phyloP scores from a whole-genome alignment of 805 yeast species.

The Cyberlindnera nakhonratchasimensis region DNA sequence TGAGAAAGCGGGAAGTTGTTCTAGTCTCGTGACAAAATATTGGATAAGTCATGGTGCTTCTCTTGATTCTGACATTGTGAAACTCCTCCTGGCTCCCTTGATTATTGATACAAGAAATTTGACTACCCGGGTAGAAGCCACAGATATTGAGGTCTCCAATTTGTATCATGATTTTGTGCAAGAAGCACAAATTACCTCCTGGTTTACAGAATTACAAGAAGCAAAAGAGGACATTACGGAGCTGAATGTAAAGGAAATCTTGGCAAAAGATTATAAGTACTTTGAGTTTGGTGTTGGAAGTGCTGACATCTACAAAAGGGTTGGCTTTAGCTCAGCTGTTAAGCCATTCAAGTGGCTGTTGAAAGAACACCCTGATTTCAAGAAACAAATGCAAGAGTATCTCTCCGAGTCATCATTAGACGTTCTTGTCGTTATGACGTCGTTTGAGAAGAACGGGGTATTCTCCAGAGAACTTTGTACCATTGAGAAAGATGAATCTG shows the following conservation, averaged over 20 bases:
- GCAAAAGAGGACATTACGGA: constrained; percentile 66
- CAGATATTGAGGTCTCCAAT: constrained; percentile 48
- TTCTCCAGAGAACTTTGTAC: constrained; percentile 16
- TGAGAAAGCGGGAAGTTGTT: constrained; percentile 69
- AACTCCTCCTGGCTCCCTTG: constrained; percentile 62
- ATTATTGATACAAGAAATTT: constrained; percentile 74
- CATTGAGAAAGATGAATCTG: constrained; percentile 13
- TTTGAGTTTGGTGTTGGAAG: constrained; percentile 41
- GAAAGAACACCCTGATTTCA: constrained; percentile 26
- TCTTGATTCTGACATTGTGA: constrained; percentile 17
- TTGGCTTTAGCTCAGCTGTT: constrained; percentile 80
- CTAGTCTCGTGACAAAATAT: constrained; percentile 65
- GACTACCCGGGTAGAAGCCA: constrained; percentile 55
- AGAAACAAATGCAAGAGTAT: constrained; percentile 23
- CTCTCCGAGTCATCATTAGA: constrained; percentile 7
- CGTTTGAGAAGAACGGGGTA: constrained; percentile 9
- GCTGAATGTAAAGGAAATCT: constrained; percentile 54
- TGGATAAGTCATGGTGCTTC: constrained; percentile 38
- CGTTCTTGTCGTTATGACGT: constrained; percentile 15
- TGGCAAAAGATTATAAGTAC: constrained; percentile 82
- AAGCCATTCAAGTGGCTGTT: constrained; percentile 47
- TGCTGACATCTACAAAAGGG: constrained; percentile 28
- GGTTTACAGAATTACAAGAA: constrained; percentile 34
- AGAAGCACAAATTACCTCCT: constrained; percentile 5
- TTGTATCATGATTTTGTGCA: constrained; percentile 30